phyloP scores from a whole-genome alignment of 345 rosid genomes.

The Brassica cretica region DNA sequence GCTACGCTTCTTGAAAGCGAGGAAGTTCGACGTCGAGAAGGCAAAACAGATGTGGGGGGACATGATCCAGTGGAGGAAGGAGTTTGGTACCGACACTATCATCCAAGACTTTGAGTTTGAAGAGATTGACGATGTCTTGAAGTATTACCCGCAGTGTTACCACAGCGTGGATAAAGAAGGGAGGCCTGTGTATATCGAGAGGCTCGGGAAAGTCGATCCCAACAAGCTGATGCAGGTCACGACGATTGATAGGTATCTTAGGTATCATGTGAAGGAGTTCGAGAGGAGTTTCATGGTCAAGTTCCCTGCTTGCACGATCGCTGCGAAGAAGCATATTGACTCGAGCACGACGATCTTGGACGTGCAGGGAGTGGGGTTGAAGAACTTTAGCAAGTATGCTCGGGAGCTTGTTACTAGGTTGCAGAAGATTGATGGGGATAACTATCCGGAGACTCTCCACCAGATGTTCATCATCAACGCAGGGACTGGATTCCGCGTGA shows the following conservation, averaged over 20 bases:
- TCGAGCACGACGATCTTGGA: constrained; percentile 94
- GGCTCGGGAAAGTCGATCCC: constrained; percentile 90
- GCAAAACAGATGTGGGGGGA: constrained; percentile 99
- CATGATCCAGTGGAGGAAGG: constrained; percentile 98
- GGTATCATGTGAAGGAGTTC: constrained; percentile 90
- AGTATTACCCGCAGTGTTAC: constrained; percentile 85
- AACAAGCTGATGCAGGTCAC: constrained; percentile 91
- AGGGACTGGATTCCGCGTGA: constrained; percentile 83
- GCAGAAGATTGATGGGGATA: constrained; percentile 97
- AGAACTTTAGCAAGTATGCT: constrained; percentile 78
- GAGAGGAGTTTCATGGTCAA: constrained; percentile 80
- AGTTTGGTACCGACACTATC: constrained; percentile 80
- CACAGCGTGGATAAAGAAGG: constrained; percentile 99
- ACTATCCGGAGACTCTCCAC: constrained; percentile 98
- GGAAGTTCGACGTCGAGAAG: constrained; percentile 90
- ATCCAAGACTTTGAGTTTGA: constrained; percentile 84
- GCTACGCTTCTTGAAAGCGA: constrained; percentile 84
- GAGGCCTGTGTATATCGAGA: constrained; percentile 86
- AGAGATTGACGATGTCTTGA: constrained; percentile 74
- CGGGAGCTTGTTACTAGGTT: constrained; percentile 85
- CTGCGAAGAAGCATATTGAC: constrained; percentile 95
- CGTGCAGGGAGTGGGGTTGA: constrained; percentile 62
- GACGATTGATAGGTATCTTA: constrained; percentile 77
- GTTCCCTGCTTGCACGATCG: constrained; percentile 91
- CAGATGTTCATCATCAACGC: constrained; percentile 98